These are phyloP conservation scores for Trichoderma atrobrunneum DNA, from an alignment of 2,329 filamentous ascomycete species.

Conservation along the genomic window DNA sequence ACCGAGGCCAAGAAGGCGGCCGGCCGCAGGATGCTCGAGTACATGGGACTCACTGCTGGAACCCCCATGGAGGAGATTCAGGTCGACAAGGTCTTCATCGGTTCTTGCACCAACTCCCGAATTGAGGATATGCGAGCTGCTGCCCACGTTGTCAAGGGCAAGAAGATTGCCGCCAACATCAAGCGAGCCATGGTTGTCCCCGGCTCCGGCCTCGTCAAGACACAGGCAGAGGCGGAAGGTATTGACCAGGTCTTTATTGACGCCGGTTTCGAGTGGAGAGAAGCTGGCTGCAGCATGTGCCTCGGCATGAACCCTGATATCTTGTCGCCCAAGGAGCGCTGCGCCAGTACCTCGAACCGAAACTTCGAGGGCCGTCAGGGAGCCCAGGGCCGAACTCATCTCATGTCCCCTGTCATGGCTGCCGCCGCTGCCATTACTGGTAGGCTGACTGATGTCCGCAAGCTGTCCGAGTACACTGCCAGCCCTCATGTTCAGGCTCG, in stretches of 20 bases:
- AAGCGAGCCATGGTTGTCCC: slow-evolving; percentile 96
- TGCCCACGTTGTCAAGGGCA: slow-evolving; percentile 80
- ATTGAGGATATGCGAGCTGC: slow-evolving; percentile 94
- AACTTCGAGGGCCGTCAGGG: slow-evolving; percentile 98
- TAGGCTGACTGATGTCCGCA: slow-evolving; percentile 87
- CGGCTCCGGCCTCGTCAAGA: slow-evolving; percentile 90
- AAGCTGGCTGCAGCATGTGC: slow-evolving; percentile 98
- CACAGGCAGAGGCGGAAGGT: slow-evolving; percentile 85
- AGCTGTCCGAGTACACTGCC: slow-evolving; percentile 62
- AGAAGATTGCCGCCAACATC: slow-evolving; percentile 81
- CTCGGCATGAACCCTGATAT: slow-evolving; percentile 99
- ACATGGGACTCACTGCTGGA: slow-evolving; percentile 89
- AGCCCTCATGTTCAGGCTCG: slow-evolving; percentile 60
- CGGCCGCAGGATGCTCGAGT: slow-evolving; percentile 80
- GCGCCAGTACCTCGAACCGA: slow-evolving; percentile 92
- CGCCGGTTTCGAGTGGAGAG: slow-evolving; percentile 95
- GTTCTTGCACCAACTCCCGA: slow-evolving; percentile 94
- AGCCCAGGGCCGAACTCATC: slow-evolving; percentile 83
- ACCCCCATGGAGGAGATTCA: slow-evolving; percentile 89
- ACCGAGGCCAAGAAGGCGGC: slow-evolving; percentile 76
- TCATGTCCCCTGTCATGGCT: slow-evolving; percentile 97
- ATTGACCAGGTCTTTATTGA: slow-evolving; percentile 89
- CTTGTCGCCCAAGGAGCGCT: slow-evolving; percentile 84
- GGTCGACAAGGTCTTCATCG: slow-evolving; percentile 96
- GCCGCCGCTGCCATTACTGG: slow-evolving; percentile 86